Conservation (phyloP, 805 yeast species). For the Kodamaea fukazawae region DNA sequence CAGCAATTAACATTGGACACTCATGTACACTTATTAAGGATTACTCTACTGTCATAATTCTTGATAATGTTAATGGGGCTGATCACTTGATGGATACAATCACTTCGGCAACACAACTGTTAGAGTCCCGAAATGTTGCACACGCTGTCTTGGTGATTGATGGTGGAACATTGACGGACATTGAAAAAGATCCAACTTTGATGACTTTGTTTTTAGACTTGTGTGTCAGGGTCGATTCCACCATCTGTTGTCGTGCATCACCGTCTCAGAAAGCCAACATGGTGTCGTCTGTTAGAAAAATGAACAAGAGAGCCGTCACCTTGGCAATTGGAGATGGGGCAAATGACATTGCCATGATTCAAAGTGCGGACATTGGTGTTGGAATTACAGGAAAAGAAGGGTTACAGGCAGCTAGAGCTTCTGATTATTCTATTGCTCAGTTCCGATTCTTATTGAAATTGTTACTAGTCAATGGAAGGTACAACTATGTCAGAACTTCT, state of each 20-base stretch:
- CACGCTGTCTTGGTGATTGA: conserved; percentile 94
- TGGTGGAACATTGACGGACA: conserved; percentile 76
- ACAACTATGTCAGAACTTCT: conserved; percentile 88
- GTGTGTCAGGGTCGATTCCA: conserved; percentile 85
- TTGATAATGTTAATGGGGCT: conserved; percentile 44
- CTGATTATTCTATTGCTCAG: conserved; percentile 95
- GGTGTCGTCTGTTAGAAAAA: conserved; percentile 77
- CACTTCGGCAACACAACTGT: conserved; percentile 71
- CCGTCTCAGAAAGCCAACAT: conserved; percentile 94
- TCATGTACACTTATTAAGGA: conserved; percentile 92
- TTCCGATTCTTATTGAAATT: conserved; percentile 81
- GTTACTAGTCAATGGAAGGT: conserved; percentile 90
- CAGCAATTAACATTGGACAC: conserved; percentile 95
- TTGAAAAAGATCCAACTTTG: conserved; percentile 71
- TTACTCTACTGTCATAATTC: conserved; percentile 81
- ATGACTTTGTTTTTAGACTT: conserved; percentile 78
- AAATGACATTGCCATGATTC: conserved; percentile 98
- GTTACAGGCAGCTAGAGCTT: conserved; percentile 90
- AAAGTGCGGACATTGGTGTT: conserved; percentile 95
- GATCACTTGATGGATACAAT: conserved; percentile 67
- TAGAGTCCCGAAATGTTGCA: conserved; percentile 73
- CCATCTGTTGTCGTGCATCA: conserved; percentile 92
- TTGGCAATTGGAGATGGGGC: conserved; percentile 99
- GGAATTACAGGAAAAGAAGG: conserved; percentile 99
- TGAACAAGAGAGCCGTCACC: conserved; percentile 69